A percentile compares a stretch with the other conserved stretches of the same genome.
These are phyloP conservation scores for Tuber umbilicatum DNA, from an alignment of 495 filamentous ascomycete species.

Conservation along the genomic window DNA sequence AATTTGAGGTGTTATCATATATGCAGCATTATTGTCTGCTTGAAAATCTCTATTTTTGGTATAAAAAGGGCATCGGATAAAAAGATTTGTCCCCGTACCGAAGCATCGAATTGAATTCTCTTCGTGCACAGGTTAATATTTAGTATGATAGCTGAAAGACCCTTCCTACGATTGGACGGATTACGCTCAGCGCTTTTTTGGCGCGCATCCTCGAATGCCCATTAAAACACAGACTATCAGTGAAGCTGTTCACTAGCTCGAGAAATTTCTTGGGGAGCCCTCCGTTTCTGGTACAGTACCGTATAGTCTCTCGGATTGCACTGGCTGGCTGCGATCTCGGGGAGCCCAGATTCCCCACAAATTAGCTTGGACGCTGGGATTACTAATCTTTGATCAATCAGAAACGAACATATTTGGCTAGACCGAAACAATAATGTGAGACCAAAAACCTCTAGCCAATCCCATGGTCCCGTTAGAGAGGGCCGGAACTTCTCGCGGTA, in stretches of 20 bases:
- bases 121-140: background rate
- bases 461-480: background rate
- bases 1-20: too few relatives aligned
- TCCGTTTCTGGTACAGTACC: background rate
- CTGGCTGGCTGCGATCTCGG: background rate
- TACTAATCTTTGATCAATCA: background rate
- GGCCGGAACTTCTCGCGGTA: background rate
- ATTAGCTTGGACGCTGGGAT: background rate
- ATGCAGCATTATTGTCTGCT: too few relatives aligned
- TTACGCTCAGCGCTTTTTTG: background rate
- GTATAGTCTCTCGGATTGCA: background rate
- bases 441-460: background rate
- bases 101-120: background rate
- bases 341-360: background rate
- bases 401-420: background rate
- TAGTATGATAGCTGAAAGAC: too few relatives aligned
- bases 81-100: too few relatives aligned
- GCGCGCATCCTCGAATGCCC: background rate
- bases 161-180: background rate
- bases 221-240: background rate
- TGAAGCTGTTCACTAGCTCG: background rate
- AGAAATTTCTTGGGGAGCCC: background rate
- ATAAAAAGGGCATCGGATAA: too few relatives aligned
- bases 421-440: background rate
- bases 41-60: too few relatives aligned